phyloP scores from a whole-genome alignment of 352 stramenopile species.

The Phytophthora parvispora region DNA sequence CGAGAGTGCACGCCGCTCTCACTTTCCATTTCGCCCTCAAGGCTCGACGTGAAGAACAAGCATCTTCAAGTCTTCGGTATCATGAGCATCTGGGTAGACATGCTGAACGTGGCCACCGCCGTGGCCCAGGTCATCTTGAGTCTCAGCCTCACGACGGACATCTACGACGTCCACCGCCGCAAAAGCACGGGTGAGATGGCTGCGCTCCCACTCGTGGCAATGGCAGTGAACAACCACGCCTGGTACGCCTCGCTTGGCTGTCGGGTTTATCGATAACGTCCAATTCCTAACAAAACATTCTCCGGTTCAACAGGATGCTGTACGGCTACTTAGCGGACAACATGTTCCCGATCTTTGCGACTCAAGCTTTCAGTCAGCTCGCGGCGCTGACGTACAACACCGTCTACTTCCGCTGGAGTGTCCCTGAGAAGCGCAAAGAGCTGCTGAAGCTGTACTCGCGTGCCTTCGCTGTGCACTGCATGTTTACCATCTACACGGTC shows the following conservation, averaged over 20 bases:
- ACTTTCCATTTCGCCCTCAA: conserved; percentile 5
- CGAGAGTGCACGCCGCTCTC: background rate
- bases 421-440: conserved; percentile 14
- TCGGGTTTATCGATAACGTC: too few relatives aligned
- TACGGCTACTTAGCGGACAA: conserved; percentile 35
- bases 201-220: conserved; percentile 26
- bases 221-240: conserved; percentile 30
- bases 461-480: conserved; percentile 18
- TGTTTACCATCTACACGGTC: conserved; percentile 42
- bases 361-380: conserved; percentile 25
- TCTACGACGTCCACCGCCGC: conserved; percentile 30
- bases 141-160: conserved; percentile 27
- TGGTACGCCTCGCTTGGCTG: conserved; percentile 29
- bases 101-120: conserved; percentile 26
- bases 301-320: conserved; percentile 15
- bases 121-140: conserved; percentile 21
- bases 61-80: background rate
- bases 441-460: conserved; percentile 12
- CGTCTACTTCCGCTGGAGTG: conserved; percentile 32
- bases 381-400: conserved; percentile 22
- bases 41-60: background rate
- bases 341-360: conserved; percentile 38
- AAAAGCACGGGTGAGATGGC: conserved; percentile 28
- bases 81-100: conserved; percentile 27
- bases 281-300: too few relatives aligned